Conservation (phyloP, 2,329 filamentous ascomycete genomes). For the Cytospora piceicola region DNA sequence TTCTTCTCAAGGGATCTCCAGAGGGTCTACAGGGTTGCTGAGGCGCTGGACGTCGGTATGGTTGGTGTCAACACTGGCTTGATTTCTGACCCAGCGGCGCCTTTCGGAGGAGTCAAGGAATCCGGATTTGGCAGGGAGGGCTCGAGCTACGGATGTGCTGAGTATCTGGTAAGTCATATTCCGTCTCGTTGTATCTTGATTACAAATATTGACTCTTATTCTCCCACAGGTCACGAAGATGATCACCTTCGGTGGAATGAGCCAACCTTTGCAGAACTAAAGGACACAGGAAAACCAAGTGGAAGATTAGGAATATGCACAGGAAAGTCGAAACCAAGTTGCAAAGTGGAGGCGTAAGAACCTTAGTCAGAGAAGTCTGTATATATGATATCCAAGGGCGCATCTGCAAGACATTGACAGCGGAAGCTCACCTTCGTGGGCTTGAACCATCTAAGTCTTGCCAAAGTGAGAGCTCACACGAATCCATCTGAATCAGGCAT, state of each 20-base stretch:
- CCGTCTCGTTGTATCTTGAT: background rate
- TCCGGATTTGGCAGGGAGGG: slow-evolving; percentile 82
- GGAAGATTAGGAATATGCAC: background rate
- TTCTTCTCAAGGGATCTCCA: slow-evolving; percentile 76
- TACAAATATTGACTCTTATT: slow-evolving; percentile 2
- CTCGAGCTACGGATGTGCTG: slow-evolving; percentile 74
- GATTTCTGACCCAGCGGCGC: slow-evolving; percentile 60
- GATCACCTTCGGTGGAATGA: slow-evolving; percentile 60
- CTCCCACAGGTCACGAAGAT: slow-evolving; percentile 68
- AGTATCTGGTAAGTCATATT: slow-evolving; percentile 54
- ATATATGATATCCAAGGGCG: background rate
- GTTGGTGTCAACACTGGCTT: slow-evolving; percentile 80
- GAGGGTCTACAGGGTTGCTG: slow-evolving; percentile 64
- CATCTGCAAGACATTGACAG: background rate
- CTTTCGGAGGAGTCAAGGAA: slow-evolving; percentile 82
- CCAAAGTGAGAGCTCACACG: background rate
- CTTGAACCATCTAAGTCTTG: background rate
- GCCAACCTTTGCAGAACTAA: slow-evolving; percentile 55
- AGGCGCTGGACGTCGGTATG: slow-evolving; percentile 82
- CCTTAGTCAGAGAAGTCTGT: background rate
- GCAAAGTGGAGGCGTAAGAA: background rate
- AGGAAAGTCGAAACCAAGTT: background rate
- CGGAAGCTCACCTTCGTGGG: background rate
- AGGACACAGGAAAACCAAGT: background rate
- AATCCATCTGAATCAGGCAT: background rate